phyloP scores from a whole-genome alignment of 2,329 filamentous ascomycete genomes.

The Iodosphaeria phyllophila region DNA sequence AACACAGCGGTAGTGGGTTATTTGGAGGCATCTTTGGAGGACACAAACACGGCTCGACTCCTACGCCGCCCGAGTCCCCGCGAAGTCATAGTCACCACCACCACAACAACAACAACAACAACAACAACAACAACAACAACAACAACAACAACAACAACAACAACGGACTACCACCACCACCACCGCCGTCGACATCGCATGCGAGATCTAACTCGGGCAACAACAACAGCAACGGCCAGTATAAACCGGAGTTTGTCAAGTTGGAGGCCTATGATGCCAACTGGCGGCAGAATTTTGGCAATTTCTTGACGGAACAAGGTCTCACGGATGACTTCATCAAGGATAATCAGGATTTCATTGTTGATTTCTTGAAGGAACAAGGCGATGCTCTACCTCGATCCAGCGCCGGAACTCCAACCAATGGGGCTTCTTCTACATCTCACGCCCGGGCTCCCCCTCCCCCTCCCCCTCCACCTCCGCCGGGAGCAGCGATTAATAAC shows the following conservation, averaged over 20 bases:
- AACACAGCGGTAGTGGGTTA: conserved; percentile 24
- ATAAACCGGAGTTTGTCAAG: conserved; percentile 33
- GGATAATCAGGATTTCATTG: conserved; percentile 50
- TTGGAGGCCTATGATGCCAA: conserved; percentile 45
- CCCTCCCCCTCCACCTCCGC: conserved; percentile 12
- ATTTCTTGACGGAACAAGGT: conserved; percentile 42
- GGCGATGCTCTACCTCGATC: conserved; percentile 17
- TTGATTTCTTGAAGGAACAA: conserved; percentile 44
- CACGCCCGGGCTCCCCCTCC: no score
- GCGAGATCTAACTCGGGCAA: conserved; percentile 21
- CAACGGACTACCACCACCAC: conserved; percentile 8
- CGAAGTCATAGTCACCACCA: no score
- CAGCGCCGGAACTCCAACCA: conserved; percentile 13
- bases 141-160: conserved; percentile 12
- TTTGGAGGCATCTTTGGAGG: conserved; percentile 43
- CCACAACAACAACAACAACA: no score
- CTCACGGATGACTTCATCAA: conserved; percentile 48
- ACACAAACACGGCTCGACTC: conserved; percentile 39
- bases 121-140: no score
- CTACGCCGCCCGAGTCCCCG: conserved; percentile 38
- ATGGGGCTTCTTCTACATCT: no score
- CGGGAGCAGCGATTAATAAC: conserved; percentile 9
- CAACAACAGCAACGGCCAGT: conserved; percentile 24
- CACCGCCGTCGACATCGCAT: conserved; percentile 15
- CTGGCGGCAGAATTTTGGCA: conserved; percentile 47